Conservation (phyloP, 176 grass and related monocot species). For the Zoysia japonica region DNA sequence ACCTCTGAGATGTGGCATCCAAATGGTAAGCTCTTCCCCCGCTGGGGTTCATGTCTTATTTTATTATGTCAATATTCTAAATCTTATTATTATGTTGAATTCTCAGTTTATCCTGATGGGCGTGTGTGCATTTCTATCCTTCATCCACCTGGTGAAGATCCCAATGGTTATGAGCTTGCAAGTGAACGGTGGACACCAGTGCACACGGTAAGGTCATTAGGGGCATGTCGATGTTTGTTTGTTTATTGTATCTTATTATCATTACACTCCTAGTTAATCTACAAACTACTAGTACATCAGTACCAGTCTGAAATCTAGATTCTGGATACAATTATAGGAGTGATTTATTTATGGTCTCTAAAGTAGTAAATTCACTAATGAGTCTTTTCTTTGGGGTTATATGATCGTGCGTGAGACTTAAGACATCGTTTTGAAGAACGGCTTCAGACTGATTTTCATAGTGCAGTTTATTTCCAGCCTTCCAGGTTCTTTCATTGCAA, state of each 20-base stretch:
- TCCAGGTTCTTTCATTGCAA: constrained; percentile 1
- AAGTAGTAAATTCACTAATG: neutral
- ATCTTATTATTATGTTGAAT: constrained; percentile 28
- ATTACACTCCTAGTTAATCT: neutral
- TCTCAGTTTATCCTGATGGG: constrained; percentile 81
- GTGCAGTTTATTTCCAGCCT: constrained; percentile 20
- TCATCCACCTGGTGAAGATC: constrained; percentile 93
- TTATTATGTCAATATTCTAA: constrained; percentile 6
- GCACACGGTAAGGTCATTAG: constrained; percentile 63
- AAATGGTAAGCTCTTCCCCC: constrained; percentile 55
- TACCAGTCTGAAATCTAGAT: constrained; percentile 3
- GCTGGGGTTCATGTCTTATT: neutral
- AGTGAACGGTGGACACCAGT: constrained; percentile 91
- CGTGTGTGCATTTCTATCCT: constrained; percentile 95
- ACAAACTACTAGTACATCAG: neutral
- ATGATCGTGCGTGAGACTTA: neutral
- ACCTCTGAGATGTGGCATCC: constrained; percentile 99
- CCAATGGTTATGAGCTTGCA: constrained; percentile 92
- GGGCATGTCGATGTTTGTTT: constrained; percentile 4
- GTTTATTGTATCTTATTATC: neutral
- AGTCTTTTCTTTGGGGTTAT: neutral
- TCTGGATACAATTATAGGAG: neutral
- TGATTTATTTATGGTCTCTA: neutral
- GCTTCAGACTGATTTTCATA: neutral
- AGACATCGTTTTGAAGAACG: neutral